These are phyloP conservation scores for Nothophoma quercina DNA, from an alignment of 2,329 filamentous ascomycete genomes.

Conservation along the genomic window DNA sequence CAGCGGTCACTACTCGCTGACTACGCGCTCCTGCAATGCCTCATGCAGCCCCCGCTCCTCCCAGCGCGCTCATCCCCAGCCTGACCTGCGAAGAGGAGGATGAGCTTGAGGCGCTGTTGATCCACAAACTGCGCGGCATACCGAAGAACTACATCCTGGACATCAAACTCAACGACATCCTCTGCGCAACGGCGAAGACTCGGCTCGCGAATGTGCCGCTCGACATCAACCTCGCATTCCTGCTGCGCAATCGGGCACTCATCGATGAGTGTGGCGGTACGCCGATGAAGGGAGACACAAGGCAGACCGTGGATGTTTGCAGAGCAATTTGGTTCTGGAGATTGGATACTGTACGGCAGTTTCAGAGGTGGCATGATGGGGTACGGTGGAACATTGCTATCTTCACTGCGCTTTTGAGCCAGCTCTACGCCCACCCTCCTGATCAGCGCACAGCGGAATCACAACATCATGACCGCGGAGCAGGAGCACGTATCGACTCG, in stretches of 20 bases:
- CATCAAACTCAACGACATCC: constrained; percentile 21
- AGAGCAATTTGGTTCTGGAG: constrained; percentile 36
- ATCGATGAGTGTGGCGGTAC: constrained; percentile 9
- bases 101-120: not conserved
- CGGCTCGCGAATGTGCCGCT: constrained; percentile 24
- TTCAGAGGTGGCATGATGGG: constrained; percentile 33
- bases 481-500: too few relatives aligned
- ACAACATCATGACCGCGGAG: too few relatives aligned
- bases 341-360: constrained; percentile 26
- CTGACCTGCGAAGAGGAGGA: not conserved
- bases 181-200: constrained; percentile 11
- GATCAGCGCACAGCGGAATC: too few relatives aligned
- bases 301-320: constrained; percentile 21
- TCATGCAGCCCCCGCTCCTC: too few relatives aligned
- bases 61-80: not conserved
- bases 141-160: constrained; percentile 16
- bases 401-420: constrained; percentile 25
- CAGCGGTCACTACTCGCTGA: too few relatives aligned
- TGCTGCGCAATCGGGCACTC: constrained; percentile 23
- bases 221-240: constrained; percentile 31
- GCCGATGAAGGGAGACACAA: constrained; percentile 20
- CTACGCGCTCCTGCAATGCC: too few relatives aligned
- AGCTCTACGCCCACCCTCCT: too few relatives aligned
- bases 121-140: constrained; percentile 20
- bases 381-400: constrained; percentile 34